Conservation (phyloP, 2,329 filamentous ascomycete species). For the Ilyonectria robusta region DNA sequence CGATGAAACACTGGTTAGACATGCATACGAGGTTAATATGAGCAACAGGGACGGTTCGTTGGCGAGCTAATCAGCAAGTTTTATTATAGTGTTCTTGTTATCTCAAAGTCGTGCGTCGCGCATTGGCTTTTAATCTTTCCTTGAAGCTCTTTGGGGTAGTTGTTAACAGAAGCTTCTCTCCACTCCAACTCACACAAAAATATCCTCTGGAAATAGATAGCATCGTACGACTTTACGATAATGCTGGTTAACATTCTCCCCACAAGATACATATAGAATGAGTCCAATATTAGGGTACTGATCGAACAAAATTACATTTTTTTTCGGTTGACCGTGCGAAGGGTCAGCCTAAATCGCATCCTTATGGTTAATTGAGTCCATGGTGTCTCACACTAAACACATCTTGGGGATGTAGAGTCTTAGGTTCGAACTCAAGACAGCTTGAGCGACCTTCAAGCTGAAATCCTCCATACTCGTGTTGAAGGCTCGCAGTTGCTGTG, state of each 20-base stretch:
- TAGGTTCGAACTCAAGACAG: background rate
- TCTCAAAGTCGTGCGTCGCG: no score
- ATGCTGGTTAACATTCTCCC: background rate
- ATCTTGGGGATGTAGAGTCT: background rate
- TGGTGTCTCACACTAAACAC: constrained; percentile 1
- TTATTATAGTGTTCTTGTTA: no score
- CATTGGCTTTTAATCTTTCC: no score
- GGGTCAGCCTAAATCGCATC: constrained; percentile 12
- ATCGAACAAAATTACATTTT: constrained; percentile 3
- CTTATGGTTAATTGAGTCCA: constrained; percentile 1
- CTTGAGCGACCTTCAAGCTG: background rate
- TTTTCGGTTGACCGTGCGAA: background rate
- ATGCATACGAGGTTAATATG: no score
- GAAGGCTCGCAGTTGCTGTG: background rate
- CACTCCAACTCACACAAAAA: no score
- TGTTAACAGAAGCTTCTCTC: no score
- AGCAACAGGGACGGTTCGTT: no score
- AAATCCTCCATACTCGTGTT: constrained; percentile 3
- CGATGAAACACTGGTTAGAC: no score
- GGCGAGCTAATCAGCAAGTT: no score
- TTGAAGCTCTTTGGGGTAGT: no score
- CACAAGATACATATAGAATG: background rate
- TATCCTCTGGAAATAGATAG: no score
- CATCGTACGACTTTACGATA: no score
- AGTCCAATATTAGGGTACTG: background rate